Evolutionary conservation across 176 grass and related monocot genomes (phyloP).

Genomic region (Rhynchospora pubera): DNA sequence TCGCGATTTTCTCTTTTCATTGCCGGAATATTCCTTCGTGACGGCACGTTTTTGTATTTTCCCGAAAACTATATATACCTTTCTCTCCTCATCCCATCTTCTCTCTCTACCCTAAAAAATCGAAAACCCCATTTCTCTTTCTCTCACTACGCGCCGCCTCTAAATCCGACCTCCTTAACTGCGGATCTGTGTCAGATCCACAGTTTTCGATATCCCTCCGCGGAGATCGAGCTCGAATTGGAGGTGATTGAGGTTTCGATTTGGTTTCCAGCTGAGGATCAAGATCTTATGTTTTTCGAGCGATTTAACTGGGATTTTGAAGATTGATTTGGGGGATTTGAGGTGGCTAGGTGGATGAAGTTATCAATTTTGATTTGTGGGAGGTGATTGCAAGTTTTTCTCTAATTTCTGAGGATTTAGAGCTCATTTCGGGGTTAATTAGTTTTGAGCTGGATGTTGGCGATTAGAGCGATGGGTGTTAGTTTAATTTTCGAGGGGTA

Average conservation of each 20-base stretch:
- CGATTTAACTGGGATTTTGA: conserved; percentile 3
- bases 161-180: neutral
- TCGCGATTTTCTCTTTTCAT: neutral
- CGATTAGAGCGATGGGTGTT: neutral
- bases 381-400: neutral
- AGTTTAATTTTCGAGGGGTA: neutral
- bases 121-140: conserved; percentile 27
- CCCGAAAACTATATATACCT: conserved; percentile 98
- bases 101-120: conserved; percentile 45
- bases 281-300: neutral
- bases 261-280: neutral
- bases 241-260: conserved; percentile 27
- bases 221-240: conserved; percentile 28
- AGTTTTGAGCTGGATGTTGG: neutral
- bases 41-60: conserved; percentile 55
- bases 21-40: conserved; percentile 37
- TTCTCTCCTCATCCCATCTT: conserved; percentile 30
- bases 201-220: neutral
- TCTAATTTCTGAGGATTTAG: neutral
- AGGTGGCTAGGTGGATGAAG: neutral
- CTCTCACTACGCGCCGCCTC: conserved; percentile 15
- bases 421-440: conserved; percentile 13
- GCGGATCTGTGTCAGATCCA: conserved; percentile 33
- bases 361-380: neutral
- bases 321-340: neutral